Percentiles rank a stretch among this genome's conserved stretches.
Evolutionary conservation across 179 eudicot genomes (phyloP).

Genomic region (Spinacia oleracea): DNA sequence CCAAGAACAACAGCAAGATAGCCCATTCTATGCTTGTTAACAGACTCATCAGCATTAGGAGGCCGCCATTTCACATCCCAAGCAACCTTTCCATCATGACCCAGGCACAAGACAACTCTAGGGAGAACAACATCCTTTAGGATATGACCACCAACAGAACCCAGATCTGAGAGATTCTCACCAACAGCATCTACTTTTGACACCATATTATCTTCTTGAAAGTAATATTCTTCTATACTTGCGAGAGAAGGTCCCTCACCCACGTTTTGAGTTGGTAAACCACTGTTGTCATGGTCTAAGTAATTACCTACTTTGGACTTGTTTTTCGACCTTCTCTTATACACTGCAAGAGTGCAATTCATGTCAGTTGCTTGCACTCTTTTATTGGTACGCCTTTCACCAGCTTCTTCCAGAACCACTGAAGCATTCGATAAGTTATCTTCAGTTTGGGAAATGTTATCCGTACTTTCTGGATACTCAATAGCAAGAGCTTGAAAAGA

Average conservation of each 20-base stretch:
- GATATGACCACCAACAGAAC: slow-evolving; percentile 31
- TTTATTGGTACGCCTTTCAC: slow-evolving; percentile 22
- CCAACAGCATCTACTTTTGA: slow-evolving; percentile 15
- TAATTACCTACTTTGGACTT: slow-evolving; percentile 24
- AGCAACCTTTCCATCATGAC: slow-evolving; percentile 94
- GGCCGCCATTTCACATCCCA: slow-evolving; percentile 99
- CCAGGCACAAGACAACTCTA: slow-evolving; percentile 76
- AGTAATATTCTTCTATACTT: slow-evolving; percentile 22
- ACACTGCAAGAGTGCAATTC: slow-evolving; percentile 33
- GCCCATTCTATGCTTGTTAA: slow-evolving; percentile 63
- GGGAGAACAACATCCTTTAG: slow-evolving; percentile 58
- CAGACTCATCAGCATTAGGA: slow-evolving; percentile 31
- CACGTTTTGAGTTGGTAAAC: slow-evolving; percentile 21
- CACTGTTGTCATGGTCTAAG: slow-evolving; percentile 17
- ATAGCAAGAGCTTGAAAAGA: slow-evolving; percentile 38
- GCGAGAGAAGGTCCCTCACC: slow-evolving; percentile 27
- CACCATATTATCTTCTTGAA: slow-evolving; percentile 27
- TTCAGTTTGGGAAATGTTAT: slow-evolving; percentile 25
- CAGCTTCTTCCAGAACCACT: neutral
- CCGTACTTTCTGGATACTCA: slow-evolving; percentile 36
- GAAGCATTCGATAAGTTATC: slow-evolving; percentile 12
- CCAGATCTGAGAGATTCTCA: slow-evolving; percentile 25
- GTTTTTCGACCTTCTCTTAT: slow-evolving; percentile 26
- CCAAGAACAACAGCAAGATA: slow-evolving; percentile 97
- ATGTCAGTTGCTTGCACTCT: slow-evolving; percentile 22